Evolutionary conservation across 805 yeast species (phyloP).

Genomic region (Sugiyamaella mastotermitis): DNA sequence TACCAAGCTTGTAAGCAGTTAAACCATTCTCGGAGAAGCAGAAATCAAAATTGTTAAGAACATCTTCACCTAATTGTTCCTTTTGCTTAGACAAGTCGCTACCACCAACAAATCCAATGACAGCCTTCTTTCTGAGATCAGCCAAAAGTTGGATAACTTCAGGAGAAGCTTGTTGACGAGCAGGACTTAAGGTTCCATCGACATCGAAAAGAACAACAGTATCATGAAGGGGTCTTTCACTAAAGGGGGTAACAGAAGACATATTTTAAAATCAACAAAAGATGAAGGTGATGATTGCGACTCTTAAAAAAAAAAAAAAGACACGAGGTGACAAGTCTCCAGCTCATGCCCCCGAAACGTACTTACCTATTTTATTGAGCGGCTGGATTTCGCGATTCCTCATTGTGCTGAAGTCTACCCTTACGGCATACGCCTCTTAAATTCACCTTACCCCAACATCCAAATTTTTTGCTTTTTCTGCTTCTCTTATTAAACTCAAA

Average conservation of each 20-base stretch:
- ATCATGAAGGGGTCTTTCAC: constrained; percentile 64
- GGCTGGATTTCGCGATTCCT: too few species aligned
- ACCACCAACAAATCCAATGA: constrained; percentile 97
- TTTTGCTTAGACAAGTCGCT: constrained; percentile 89
- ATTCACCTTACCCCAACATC: too few species aligned
- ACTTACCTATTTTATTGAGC: too few species aligned
- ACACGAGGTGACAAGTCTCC: too few species aligned
- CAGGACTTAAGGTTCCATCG: constrained; percentile 98
- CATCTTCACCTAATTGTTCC: constrained; percentile 85
- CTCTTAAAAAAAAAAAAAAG: too few species aligned
- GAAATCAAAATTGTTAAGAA: constrained; percentile 81
- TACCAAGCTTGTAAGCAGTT: constrained; percentile 91
- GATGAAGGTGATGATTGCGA: too few species aligned
- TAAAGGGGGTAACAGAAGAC: constrained; percentile 49
- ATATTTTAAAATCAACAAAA: too few species aligned
- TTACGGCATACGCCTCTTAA: too few species aligned
- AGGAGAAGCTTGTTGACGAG: constrained; percentile 59
- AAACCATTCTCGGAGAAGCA: constrained; percentile 97
- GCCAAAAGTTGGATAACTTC: constrained; percentile 70
- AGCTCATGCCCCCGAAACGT: too few species aligned
- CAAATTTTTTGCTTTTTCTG: too few species aligned
- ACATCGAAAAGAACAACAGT: constrained; percentile 92
- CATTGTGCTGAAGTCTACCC: too few species aligned
- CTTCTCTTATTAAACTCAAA: too few species aligned
- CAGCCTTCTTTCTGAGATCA: constrained; percentile 83